Evolutionary conservation across 225 moss, liverwort and hornwort species (phyloP).

Genomic region (Physcomitrium patens): DNA sequence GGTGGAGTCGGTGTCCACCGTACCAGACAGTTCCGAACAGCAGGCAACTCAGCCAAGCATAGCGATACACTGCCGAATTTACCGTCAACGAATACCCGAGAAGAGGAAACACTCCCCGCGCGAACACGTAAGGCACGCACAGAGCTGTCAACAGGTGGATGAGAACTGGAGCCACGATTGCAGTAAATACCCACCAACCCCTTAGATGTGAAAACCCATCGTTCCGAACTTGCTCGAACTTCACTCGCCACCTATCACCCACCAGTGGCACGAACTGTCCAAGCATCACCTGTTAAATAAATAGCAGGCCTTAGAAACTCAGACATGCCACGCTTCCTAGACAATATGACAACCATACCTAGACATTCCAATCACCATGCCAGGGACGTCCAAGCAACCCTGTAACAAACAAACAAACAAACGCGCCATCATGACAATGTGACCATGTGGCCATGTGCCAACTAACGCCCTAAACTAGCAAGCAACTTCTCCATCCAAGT

Average conservation of each 20-base stretch:
- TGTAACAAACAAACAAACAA: background rate
- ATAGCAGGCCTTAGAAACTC: conserved; percentile 26
- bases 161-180: conserved; percentile 84
- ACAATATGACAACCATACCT: background rate
- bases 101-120: conserved; percentile 68
- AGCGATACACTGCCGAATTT: conserved; percentile 83
- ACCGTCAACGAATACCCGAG: conserved; percentile 76
- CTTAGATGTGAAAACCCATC: conserved; percentile 89
- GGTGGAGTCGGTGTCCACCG: conserved; percentile 71
- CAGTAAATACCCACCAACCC: conserved; percentile 90
- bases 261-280: conserved; percentile 89
- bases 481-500: background rate
- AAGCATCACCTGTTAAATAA: conserved; percentile 83
- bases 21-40: conserved; percentile 76
- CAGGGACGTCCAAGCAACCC: background rate
- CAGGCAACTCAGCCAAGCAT: conserved; percentile 93
- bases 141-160: conserved; percentile 72
- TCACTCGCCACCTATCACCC: conserved; percentile 86
- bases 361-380: background rate
- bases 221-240: conserved; percentile 90
- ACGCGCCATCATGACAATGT: conserved; percentile 7
- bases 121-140: conserved; percentile 72
- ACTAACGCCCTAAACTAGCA: conserved; percentile 13
- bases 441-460: background rate
- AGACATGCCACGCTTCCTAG: background rate